Evolutionary conservation across 495 filamentous ascomycete species (phyloP), one percentile per base, ranked within the genome.

Genomic region (Penicillium flavigenum): DNA sequence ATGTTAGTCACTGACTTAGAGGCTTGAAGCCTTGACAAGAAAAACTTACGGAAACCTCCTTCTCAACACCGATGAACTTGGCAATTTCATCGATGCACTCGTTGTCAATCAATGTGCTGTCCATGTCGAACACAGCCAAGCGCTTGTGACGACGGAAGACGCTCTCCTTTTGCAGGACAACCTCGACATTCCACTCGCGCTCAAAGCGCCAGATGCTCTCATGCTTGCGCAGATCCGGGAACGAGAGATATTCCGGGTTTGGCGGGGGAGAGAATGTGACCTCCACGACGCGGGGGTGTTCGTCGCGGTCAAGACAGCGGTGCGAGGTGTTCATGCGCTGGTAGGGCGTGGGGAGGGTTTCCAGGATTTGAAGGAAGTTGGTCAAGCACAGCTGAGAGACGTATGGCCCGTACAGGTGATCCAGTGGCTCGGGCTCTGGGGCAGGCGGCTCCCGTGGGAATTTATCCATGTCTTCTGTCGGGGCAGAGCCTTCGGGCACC

Each of bases 41-140:
- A 14, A 39, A 52, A 62, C 78, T 54, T 68, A 81, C 81, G 22
- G 84, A 81, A 61, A 91, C 87, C 61, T 84, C 58, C 52, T 81
- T 80, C 62, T 86, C 87, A 11, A 92, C 81, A 44, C 89, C 89
- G 51, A 94, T 84, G 31, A 86, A 85, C 34, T 85, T 83, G 20
- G 94, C 94, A 53, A 98, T 87, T 64, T 97, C 86, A 64, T 98
- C 94, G 64, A 98, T 96, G 22, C 96, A 90, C 76, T 98, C 94
- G 67, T 98, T 91, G 56, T 92, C 84, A 62, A 98, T 97, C 54
- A 98, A 79, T 0, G 94, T 98, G 58, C 87, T 91, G 72, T 98
- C 94, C 94, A 98, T 98, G 67, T 98, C 94, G 63, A 98, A 98
- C 26, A 96, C 86, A 2, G 89, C 92, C 5, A 98, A 76, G 3